A percentile compares a stretch with the other conserved stretches of the same genome.
phyloP scores from a whole-genome alignment of 495 filamentous ascomycete species.

The Podospora anserina region DNA sequence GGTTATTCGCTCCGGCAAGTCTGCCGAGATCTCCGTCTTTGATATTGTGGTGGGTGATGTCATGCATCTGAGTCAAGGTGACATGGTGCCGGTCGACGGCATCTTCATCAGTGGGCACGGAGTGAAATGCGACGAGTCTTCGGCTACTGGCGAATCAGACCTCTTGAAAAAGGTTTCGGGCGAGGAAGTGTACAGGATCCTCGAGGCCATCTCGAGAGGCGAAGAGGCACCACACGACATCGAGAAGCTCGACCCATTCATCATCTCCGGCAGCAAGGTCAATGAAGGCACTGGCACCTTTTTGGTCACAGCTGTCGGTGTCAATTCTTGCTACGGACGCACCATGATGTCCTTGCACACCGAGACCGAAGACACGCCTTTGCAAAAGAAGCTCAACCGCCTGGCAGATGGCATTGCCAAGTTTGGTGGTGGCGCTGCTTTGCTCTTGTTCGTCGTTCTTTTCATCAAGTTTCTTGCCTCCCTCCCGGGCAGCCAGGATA shows the following conservation, averaged over 20 bases:
- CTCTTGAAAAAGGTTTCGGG: constrained; percentile 67
- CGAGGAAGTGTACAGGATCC: constrained; percentile 73
- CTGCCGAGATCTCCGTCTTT: constrained; percentile 65
- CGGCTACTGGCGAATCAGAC: constrained; percentile 82
- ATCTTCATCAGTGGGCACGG: constrained; percentile 68
- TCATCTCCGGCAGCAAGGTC: constrained; percentile 88
- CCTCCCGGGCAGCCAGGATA: constrained; percentile 49
- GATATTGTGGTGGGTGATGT: constrained; percentile 73
- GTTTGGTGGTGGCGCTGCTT: constrained; percentile 76
- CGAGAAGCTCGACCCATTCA: constrained; percentile 86
- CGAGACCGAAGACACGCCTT: constrained; percentile 82
- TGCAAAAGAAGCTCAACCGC: constrained; percentile 86
- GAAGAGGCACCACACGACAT: constrained; percentile 51
- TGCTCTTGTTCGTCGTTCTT: constrained; percentile 80
- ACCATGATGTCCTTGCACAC: constrained; percentile 92
- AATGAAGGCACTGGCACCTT: constrained; percentile 89
- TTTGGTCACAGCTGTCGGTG: constrained; percentile 78
- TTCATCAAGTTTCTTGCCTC: constrained; percentile 83
- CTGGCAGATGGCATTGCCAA: constrained; percentile 92
- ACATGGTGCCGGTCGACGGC: constrained; percentile 73
- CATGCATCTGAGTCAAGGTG: constrained; percentile 68
- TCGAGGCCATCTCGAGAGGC: constrained; percentile 54
- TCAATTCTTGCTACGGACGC: constrained; percentile 83
- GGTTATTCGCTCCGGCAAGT: constrained; percentile 72
- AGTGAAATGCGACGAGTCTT: constrained; percentile 78